Base-by-base conservation (phyloP, 192 early-diverging fungal genomes). In the Coemansia sp. region DNA sequence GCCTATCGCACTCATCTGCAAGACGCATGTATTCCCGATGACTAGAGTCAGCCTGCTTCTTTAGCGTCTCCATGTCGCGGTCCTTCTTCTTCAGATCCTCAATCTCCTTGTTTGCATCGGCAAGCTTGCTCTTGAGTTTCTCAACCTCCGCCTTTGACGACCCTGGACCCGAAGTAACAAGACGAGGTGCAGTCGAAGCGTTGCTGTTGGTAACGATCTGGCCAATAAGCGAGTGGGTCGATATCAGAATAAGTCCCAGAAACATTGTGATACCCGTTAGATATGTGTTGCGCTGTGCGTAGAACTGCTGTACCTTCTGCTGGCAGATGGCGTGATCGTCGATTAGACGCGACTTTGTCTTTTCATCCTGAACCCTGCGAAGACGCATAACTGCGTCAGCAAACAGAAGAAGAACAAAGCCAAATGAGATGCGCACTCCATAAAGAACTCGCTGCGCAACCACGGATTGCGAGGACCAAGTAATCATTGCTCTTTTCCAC, bases 261-360 rank as follows among this genome's bases (percentile, higher is more conserved):
- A 83, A 83, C 74, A 85, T 76, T n/a, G 84, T 85, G 71, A 85
- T 84, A 13, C 84, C 84, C 5, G 81, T 83, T 65, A 85, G 68
- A 36, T 85, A 85, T 16, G 83, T 76, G 66, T 85, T 85, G 74
- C 84, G 84, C 68, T 85, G 84, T 12, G 82, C 82, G 40, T 85
- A 85, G 71, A 85, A 85, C 73, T 81, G 69, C 66, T 78, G 77
- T 1, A 80, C 67, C 70, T 76, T 77, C 32, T 75, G 69, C 71
- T 85, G 78, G 76, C 83, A 81, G 56, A 78, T 55, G 18, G 76
- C 67, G 57, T 76, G 83, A 51, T 77, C 83, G 67, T 85, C 76
- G 59, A 75, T 58, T 10, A 81, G 65, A 12, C 68, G 72, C 21
- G 69, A 43, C 40, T 62, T 61, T 41, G 65, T 41, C 61, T 66